Base-by-base conservation (phyloP, 1,284 basidiomycete genomes). In the Trichosporon coremiiforme region DNA sequence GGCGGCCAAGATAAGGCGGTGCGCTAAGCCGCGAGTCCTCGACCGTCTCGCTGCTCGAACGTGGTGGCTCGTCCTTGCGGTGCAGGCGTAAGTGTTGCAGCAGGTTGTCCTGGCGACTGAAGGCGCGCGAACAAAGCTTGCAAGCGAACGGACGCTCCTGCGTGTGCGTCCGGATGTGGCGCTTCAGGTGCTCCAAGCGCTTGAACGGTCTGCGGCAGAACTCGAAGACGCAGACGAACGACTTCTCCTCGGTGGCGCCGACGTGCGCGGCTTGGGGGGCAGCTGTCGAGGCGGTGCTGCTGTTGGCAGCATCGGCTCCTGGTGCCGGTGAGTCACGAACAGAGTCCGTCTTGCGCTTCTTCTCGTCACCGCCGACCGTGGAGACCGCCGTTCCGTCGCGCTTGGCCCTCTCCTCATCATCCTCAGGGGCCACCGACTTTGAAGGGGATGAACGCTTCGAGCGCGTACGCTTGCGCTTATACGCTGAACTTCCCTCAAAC, bases 101-200 rank as follows among this genome's bases (percentile, higher is more conserved):
- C 62, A 95, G 86, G 79, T 94, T 94, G 80, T 95, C 93, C 78
- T 90, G 90, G 75, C 93, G 86, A 75, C 91, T 91, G 83, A 95
- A 95, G 66, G 88, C 86, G 85, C 92, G 92, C 77, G 86, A 85
- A 80, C 91, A 95, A 47, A 86, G 85, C 67, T 86, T 83, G 80
- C 94, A 94, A 67, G 86, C 85, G 82, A 89, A 94, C 0, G 94
- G 93, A 62, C 90, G 85, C 82, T 95, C 93, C 86, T 92, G 87
- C 4, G 93, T 94, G 79, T 95, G 94, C n/a, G 92, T 94, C 67
- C 92, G 87, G 41, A 94, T 84, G 82, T 96, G 94, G 53, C 93
- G 85, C 83, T 91, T 92, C 74, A 95, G 86, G 79, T 95, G 93
- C 79, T 95, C 94, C 85, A 91, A 89, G 8, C 92, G 88, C 86